Base-by-base conservation (phyloP, 2,329 filamentous ascomycete genomes). In the Lasiodiplodia sp. region DNA sequence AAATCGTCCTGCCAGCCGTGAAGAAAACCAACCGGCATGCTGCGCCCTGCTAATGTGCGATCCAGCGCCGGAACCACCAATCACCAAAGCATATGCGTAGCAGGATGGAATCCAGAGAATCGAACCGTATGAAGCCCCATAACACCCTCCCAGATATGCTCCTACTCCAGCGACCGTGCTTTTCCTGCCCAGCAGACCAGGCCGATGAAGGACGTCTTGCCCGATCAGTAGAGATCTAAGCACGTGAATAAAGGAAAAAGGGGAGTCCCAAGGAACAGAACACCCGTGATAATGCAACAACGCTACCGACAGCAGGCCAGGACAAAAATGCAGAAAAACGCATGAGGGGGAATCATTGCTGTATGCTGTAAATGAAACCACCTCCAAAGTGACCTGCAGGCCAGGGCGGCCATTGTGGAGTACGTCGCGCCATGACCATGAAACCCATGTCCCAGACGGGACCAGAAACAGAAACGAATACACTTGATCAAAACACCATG, bases 261-360 rank as follows among this genome's bases (percentile, higher is more conserved):
- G 57, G 49, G 66, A 62, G 66, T 62, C 66, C 67, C 40, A 25
- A 23, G 31, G 56, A 68, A 68, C 37, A 58, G 58, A 68, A 68
- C 67, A 68, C 67, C 67, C 67, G 53, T 55, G 34, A 65, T 62
- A 55, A 68, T 68, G 67, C 67, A 68, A 64, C 67, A 64, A 57
- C 67, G 58, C 57, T 68, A 57, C 55, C 57, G 40, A 65, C 52
- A 57, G 31, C 55, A 65, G 52, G 60, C 67, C 57, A 68, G 64
- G 58, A 62, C 38, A 68, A 63, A 57, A 68, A 68, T 68, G 66
- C 66, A 63, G 58, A 57, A 68, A 68, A 79, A 77, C 77, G 78
- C 78, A 75, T 75, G 78, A 79, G 77, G 78, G 78, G 78, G 78
- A 79, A 80, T 80, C 78, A 79, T 79, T 77, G 78, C 78, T 79